A percentile compares a stretch with the other conserved stretches of the same genome.
These are phyloP conservation scores for Trypethelium eluteriae DNA, from an alignment of 495 filamentous ascomycete genomes.

Conservation along the genomic window DNA sequence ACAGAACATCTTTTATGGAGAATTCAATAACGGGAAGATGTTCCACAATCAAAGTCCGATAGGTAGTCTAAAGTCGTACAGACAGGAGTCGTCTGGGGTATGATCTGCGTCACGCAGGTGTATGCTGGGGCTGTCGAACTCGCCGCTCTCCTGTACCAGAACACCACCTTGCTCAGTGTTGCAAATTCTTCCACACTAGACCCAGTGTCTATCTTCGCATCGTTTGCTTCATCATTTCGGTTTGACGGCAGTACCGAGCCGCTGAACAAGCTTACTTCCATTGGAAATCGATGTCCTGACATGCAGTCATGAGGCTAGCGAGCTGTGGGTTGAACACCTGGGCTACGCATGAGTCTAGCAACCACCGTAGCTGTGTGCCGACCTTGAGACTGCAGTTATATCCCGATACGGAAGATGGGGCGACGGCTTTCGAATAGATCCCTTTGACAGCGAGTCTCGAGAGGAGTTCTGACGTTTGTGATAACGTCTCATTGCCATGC, in stretches of 20 bases:
- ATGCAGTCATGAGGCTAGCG: not conserved
- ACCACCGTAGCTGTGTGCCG: no score
- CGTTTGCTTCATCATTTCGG: not conserved
- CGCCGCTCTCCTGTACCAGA: not conserved
- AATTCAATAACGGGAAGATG: no score
- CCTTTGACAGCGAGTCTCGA: no score
- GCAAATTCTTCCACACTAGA: not conserved
- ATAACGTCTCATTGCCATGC: no score
- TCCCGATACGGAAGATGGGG: no score
- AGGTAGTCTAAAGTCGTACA: slow-evolving; percentile 4
- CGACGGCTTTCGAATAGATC: no score
- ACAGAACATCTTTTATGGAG: no score
- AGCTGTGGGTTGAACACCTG: no score
- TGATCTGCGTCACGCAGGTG: not conserved
- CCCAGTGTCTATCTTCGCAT: not conserved
- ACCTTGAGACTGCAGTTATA: no score
- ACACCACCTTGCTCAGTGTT: not conserved
- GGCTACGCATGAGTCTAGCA: no score
- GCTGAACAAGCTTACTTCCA: not conserved
- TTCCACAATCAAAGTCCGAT: not conserved
- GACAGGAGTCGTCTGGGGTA: not conserved
- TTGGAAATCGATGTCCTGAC: not conserved
- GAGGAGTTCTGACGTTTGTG: no score
- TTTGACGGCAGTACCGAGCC: not conserved
- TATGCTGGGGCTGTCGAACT: not conserved